Base-by-base conservation (phyloP, 257 asterid species). In the Coffea canephora region DNA sequence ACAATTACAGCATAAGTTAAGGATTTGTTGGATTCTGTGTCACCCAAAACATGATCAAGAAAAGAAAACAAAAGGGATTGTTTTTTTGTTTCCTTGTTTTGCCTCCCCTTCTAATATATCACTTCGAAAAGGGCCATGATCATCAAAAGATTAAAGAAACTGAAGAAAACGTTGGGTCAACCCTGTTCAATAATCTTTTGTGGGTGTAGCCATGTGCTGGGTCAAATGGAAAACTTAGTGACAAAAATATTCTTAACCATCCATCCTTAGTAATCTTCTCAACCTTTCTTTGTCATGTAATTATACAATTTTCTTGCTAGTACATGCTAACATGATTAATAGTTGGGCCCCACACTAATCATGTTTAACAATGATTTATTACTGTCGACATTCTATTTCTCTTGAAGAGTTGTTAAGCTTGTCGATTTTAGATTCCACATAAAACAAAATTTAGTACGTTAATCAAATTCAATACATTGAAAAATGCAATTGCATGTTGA, bases 41-140 rank as follows among this genome's bases (percentile, higher is more conserved):
- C 89, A 69, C 87, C 87, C 64, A 84, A 86, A 87, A 85, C 93
- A 89, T 74, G 82, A 75, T 86, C 90, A 86, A 82, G 83, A 81
- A 84, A 83, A 78, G 43, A 87, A 68, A 68, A 86, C 74, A 86
- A 71, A 80, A 71, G 77, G 74, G 78, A 74, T 83, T 86, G 94
- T 87, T 88, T 85, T 82, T 86, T 84, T 87, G 91, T 84, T 83
- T 85, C 88, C 84, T 75, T 83, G 88, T 83, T 77, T 23, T 66
- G 78, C 72, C 57, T 27, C 73, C 34, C 76, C 76, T 36, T 41
- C 68, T 64, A 61, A 52, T 39, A 39, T 39, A 2, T 39, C 43
- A 39, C 43, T 39, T 39, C 5, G 43, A 39, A 39, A 39, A 39
- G 43, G 43, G 43, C 43, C 43, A 39, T 39, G 43, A 39, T 39